Base-by-base conservation (phyloP, 2,329 filamentous ascomycete species). In the Piedraia hortae region DNA sequence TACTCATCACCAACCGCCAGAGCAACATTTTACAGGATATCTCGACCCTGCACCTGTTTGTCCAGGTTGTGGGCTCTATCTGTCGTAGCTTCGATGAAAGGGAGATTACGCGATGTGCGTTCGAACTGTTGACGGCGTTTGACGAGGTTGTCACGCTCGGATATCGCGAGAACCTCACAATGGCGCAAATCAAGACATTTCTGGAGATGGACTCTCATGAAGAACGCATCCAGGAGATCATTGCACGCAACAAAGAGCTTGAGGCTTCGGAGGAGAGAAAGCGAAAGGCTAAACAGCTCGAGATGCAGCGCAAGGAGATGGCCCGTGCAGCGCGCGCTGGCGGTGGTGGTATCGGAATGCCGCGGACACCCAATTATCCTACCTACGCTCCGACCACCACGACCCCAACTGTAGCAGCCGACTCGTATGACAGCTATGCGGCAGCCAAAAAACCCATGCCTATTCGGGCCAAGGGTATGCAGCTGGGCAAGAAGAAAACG, bases 1-100 rank as follows among this genome's bases (percentile, higher is more conserved):
- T 97, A 34, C 66, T 97, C 41, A 93, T 97, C 51, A 97, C 88
- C 47, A 97, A 97, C 58, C 73, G 78, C 39, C 85, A 93, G 56
- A 93, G 82, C 48, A 97, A 97, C 52, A 97, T 97, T 36, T 62
- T 97, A 22, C 85, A 97, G 53, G 85, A 97, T 49, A 97, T 97
- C 47, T 85, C 93, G 51, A 90, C 85, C 27, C 62, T 97, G 28
- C 88, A 97, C 47, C 62, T 97, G 10, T 97, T 97, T 45, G 82
- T 82, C 27, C 85, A 97, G 53, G 82, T 97, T 9, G 85, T 91
- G 24, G 77, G 74, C 27, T 90, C 74, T 49, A 82, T 88, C 41
- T 97, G 85, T 64, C 88, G 82, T 54, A 89, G 64, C 36, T 49
- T 93, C 28, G 88, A 97, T 40, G 88, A 97, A 55, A 62, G 80